phyloP scores from a whole-genome alignment of 805 yeast species.

The Hemisphaericaspora nanyangensis region DNA sequence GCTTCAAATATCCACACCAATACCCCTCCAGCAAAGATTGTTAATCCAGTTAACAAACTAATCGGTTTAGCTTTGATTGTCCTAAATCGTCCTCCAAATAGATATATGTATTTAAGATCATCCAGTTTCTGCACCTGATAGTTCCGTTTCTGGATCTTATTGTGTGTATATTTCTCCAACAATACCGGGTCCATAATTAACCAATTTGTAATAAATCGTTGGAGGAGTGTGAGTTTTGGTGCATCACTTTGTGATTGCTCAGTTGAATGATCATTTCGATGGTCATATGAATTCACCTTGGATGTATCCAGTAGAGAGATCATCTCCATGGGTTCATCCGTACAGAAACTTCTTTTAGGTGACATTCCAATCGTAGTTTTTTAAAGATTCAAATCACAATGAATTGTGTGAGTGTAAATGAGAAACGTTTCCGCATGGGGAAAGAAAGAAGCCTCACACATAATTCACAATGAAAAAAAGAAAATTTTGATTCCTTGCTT shows the following conservation, averaged over 20 bases:
- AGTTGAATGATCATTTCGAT: no score
- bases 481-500: no score
- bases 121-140: conserved; percentile 40
- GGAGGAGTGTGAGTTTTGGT: conserved; percentile 5
- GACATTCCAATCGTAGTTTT: no score
- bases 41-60: conserved; percentile 30
- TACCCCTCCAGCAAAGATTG: conserved; percentile 44
- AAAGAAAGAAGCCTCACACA: no score
- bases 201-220: conserved; percentile 24
- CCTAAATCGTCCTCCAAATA: conserved; percentile 65
- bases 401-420: no score
- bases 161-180: conserved; percentile 1
- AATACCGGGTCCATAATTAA: conserved; percentile 24
- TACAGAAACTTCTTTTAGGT: background rate
- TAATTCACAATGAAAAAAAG: no score
- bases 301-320: background rate
- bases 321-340: background rate
- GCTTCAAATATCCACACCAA: conserved; percentile 48
- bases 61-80: conserved; percentile 39
- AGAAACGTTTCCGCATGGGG: no score
- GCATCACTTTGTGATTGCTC: no score
- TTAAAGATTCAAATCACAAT: no score
- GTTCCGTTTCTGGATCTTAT: conserved; percentile 18
- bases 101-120: conserved; percentile 39
- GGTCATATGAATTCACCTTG: no score